Evolutionary conservation across 2,329 filamentous ascomycete genomes (phyloP).

Genomic region (Fusarium liriodendri): DNA sequence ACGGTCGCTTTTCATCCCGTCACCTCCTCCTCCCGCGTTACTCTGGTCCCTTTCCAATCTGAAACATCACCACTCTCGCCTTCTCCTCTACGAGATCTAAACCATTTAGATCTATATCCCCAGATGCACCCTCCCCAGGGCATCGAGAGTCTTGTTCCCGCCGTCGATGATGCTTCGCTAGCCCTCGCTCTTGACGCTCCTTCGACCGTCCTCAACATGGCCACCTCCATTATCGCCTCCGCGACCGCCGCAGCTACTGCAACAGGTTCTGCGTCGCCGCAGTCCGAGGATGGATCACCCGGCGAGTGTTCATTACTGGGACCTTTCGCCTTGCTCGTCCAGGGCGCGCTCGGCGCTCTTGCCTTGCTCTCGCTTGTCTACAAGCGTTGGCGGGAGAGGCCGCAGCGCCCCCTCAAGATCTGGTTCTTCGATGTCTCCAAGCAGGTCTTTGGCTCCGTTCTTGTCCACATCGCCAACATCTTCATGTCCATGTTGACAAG

Average conservation of each 20-base stretch:
- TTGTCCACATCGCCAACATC: constrained; percentile 92
- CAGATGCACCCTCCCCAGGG: constrained; percentile 40
- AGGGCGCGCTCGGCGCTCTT: constrained; percentile 84
- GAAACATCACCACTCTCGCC: constrained; percentile 36
- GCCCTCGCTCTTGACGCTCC: constrained; percentile 31
- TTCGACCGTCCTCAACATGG: constrained; percentile 41
- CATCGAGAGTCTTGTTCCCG: constrained; percentile 31
- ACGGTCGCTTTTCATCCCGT: constrained; percentile 2
- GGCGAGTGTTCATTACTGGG: constrained; percentile 91
- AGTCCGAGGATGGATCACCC: constrained; percentile 58
- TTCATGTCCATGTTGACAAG: constrained; percentile 97
- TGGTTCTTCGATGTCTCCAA: constrained; percentile 99
- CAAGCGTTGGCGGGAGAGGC: constrained; percentile 92
- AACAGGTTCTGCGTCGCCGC: constrained; percentile 28
- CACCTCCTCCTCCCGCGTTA: background rate
- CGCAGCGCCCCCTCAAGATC: constrained; percentile 92
- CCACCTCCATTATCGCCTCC: constrained; percentile 45
- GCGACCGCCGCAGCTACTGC: constrained; percentile 43
- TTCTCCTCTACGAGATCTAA: constrained; percentile 19
- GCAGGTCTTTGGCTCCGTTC: constrained; percentile 92
- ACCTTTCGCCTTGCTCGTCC: constrained; percentile 90
- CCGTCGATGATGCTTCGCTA: constrained; percentile 39
- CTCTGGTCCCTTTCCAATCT: constrained; percentile 20
- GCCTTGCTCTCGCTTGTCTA: constrained; percentile 89
- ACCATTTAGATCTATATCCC: constrained; percentile 19